These are phyloP conservation scores for Coemansia sp. DNA, from an alignment of 192 early-diverging fungal genomes.

Conservation along the genomic window DNA sequence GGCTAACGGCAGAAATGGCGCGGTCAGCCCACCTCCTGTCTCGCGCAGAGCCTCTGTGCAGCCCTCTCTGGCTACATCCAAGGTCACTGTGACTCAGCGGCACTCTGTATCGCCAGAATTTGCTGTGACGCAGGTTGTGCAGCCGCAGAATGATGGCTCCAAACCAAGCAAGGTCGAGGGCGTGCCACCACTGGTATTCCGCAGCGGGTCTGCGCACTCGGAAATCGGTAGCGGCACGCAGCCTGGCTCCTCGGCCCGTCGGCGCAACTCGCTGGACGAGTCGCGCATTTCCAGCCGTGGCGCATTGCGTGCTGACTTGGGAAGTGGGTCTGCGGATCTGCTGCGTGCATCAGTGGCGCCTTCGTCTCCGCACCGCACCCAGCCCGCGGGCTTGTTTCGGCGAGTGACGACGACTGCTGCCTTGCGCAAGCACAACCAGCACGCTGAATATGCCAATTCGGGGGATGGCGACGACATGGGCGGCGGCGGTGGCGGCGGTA, in stretches of 20 bases:
- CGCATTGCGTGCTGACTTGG: not conserved
- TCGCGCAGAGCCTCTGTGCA: conserved; percentile 20
- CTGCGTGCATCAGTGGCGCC: not conserved
- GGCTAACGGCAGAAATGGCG: not conserved
- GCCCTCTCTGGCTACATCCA: conserved; percentile 25
- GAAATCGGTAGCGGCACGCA: not conserved
- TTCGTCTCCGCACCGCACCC: conserved; percentile 2
- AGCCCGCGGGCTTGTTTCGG: conserved; percentile 21
- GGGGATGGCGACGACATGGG: conserved; percentile 8
- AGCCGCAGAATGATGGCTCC: not conserved
- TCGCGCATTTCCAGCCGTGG: conserved; percentile 19
- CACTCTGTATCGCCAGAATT: conserved; percentile 28
- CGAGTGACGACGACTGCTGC: conserved; percentile 34
- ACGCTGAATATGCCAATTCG: not conserved
- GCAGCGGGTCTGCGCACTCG: conserved; percentile 25
- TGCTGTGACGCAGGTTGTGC: not conserved
- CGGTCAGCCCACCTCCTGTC: not conserved
- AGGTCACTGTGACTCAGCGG: conserved; percentile 29
- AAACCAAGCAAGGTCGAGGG: not conserved
- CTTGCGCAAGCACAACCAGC: conserved; percentile 20
- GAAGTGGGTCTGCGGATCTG: not conserved
- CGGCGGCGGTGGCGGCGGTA: conserved; percentile 13
- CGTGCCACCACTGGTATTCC: conserved; percentile 5
- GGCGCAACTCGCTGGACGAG: conserved; percentile 35
- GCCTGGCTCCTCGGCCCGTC: conserved; percentile 8